Conservation (phyloP, 208 protist species). For the Leishmania aethiopica region DNA sequence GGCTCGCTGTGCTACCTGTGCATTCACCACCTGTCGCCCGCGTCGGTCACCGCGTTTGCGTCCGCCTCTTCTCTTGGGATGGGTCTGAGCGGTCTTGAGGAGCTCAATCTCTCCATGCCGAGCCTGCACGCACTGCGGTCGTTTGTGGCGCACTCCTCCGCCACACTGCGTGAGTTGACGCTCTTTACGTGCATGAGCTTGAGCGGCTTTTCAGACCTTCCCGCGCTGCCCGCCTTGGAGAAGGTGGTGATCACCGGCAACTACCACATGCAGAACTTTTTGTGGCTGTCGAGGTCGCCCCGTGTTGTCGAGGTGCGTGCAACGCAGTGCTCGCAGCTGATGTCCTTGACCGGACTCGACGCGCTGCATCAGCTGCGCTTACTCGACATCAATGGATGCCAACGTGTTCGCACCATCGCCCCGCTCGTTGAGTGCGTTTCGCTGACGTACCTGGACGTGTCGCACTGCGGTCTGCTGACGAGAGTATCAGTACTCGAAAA, state of each 20-base stretch:
- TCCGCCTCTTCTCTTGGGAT: neutral
- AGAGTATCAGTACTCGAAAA: slow-evolving; percentile 5
- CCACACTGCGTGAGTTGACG: slow-evolving; percentile 22
- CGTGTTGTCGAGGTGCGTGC: slow-evolving; percentile 20
- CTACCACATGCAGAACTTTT: slow-evolving; percentile 19
- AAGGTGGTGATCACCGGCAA: slow-evolving; percentile 17
- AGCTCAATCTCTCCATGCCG: slow-evolving; percentile 13
- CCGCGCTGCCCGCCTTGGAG: slow-evolving; percentile 21
- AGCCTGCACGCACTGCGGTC: slow-evolving; percentile 3
- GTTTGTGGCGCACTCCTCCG: slow-evolving; percentile 1
- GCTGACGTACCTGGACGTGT: slow-evolving; percentile 24
- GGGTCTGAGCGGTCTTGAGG: slow-evolving; percentile 2
- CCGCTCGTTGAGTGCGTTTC: neutral
- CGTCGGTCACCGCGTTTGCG: neutral
- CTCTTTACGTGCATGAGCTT: slow-evolving; percentile 19
- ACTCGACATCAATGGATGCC: slow-evolving; percentile 15
- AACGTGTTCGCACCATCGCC: slow-evolving; percentile 2
- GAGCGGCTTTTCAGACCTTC: slow-evolving; percentile 11
- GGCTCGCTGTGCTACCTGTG: slow-evolving; percentile 9
- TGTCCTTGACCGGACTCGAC: slow-evolving; percentile 13
- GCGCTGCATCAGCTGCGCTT: slow-evolving; percentile 2
- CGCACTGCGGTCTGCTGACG: slow-evolving; percentile 6
- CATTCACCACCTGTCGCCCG: neutral
- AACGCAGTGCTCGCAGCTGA: slow-evolving; percentile 27
- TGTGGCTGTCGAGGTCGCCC: slow-evolving; percentile 20